Percentiles rank a stretch among this genome's conserved stretches.
These are phyloP conservation scores for Candida succiphila DNA, from an alignment of 805 yeast species.

Conservation along the genomic window DNA sequence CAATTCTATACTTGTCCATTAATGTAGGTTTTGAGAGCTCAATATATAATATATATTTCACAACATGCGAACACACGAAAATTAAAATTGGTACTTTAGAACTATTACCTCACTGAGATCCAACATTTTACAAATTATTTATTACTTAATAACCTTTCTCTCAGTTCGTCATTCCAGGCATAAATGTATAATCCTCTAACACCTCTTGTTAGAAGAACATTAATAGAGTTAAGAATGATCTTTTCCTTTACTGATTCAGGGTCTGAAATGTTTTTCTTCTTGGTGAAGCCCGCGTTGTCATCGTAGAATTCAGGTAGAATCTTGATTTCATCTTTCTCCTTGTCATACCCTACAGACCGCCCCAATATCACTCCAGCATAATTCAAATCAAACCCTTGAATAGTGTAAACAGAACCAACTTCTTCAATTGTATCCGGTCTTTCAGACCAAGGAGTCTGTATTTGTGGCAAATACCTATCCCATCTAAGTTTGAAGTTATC, in stretches of 20 bases:
- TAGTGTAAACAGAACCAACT: conserved; percentile 37
- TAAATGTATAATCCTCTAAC: conserved; percentile 32
- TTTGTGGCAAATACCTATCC: conserved; percentile 34
- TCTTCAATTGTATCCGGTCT: conserved; percentile 34
- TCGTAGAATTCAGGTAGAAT: conserved; percentile 29
- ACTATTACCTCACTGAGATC: too few species aligned
- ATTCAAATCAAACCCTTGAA: conserved; percentile 38
- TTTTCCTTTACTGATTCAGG: conserved; percentile 26
- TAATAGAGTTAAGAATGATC: conserved; percentile 33
- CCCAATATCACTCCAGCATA: conserved; percentile 38
- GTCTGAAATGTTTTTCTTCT: conserved; percentile 26
- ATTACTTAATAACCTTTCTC: conserved; percentile 15
- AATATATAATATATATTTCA: too few species aligned
- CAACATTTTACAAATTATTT: background rate
- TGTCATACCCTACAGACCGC: conserved; percentile 30
- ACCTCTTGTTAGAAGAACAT: conserved; percentile 35
- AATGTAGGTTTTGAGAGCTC: too few species aligned
- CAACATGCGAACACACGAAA: too few species aligned
- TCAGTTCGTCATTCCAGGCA: conserved; percentile 29
- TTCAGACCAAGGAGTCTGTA: conserved; percentile 34
- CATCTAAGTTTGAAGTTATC: conserved; percentile 33
- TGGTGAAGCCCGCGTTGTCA: conserved; percentile 36
- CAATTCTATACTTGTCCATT: too few species aligned
- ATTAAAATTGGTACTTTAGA: too few species aligned
- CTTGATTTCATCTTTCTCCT: conserved; percentile 21